phyloP scores from a whole-genome alignment of 1,139 yeast genomes.

The Candida albicans region DNA sequence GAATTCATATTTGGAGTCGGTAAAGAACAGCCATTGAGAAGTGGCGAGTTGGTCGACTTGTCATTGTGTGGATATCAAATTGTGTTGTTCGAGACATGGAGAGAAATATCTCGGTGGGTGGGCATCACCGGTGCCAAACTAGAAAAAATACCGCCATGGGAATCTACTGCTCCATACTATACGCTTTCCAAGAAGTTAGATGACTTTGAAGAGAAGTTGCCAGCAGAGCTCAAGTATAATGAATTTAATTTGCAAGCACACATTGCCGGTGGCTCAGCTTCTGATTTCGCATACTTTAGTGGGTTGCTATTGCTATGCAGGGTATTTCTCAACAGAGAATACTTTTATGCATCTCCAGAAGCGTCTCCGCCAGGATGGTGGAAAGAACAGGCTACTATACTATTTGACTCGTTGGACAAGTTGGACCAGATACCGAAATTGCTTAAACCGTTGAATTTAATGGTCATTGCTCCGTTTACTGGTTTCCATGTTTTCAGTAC shows the following conservation, averaged over 20 bases:
- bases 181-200: slow-evolving; percentile 23
- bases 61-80: slow-evolving; percentile 28
- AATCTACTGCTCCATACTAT: slow-evolving; percentile 24
- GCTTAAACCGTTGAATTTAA: slow-evolving; percentile 25
- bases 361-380: slow-evolving; percentile 33
- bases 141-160: slow-evolving; percentile 31
- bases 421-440: slow-evolving; percentile 24
- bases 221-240: slow-evolving; percentile 23
- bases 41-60: slow-evolving; percentile 8
- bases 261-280: slow-evolving; percentile 32
- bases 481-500: slow-evolving; percentile 38
- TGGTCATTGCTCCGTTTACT: slow-evolving; percentile 41
- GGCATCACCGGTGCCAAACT: slow-evolving; percentile 30
- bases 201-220: slow-evolving; percentile 22
- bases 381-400: slow-evolving; percentile 21
- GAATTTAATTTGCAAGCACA: slow-evolving; percentile 31
- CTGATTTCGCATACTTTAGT: slow-evolving; percentile 38
- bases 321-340: slow-evolving; percentile 35
- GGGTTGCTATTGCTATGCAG: slow-evolving; percentile 33
- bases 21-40: slow-evolving; percentile 16
- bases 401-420: slow-evolving; percentile 26
- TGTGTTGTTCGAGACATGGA: slow-evolving; percentile 34
- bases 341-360: slow-evolving; percentile 32
- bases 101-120: slow-evolving; percentile 34
- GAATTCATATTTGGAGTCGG: slow-evolving; percentile 26